phyloP scores from a whole-genome alignment of 441 rosid species.

The Euphorbia celastroides region DNA sequence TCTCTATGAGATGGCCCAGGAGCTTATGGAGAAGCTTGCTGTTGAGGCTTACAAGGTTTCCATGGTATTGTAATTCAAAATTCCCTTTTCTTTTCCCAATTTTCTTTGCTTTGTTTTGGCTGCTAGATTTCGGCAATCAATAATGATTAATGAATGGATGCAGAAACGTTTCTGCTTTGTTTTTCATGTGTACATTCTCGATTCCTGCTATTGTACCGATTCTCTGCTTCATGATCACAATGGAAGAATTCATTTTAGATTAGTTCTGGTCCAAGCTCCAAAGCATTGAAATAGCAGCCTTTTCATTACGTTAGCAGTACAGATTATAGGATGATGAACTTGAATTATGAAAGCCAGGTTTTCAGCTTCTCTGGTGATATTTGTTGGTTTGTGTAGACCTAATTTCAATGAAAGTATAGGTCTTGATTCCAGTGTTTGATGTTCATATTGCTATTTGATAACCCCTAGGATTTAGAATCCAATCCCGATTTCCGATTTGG shows the following conservation, averaged over 20 bases:
- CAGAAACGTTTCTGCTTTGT: too few relatives aligned
- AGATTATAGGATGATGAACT: not conserved
- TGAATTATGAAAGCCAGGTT: too few relatives aligned
- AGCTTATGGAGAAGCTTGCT: conserved; percentile 71
- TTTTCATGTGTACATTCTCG: too few relatives aligned
- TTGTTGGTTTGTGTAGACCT: not conserved
- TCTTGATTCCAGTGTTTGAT: too few relatives aligned
- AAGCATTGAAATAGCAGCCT: not conserved
- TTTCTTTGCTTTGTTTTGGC: not conserved
- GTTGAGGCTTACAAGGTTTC: conserved; percentile 70
- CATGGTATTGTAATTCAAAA: conserved; percentile 41
- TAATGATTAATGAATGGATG: too few relatives aligned
- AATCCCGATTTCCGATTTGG: not conserved
- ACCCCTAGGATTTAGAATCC: not conserved
- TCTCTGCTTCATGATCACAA: too few relatives aligned
- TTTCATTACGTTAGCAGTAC: not conserved
- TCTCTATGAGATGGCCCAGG: conserved; percentile 55
- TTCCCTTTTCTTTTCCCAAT: not conserved
- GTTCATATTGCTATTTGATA: too few relatives aligned
- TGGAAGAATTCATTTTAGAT: too few relatives aligned
- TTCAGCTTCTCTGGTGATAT: not conserved
- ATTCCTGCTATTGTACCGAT: too few relatives aligned
- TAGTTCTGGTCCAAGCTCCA: too few relatives aligned
- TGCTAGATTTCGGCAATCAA: not conserved
- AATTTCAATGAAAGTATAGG: not conserved